Base-by-base conservation (phyloP, 2,329 filamentous ascomycete species). In the Metarhizium rileyi region DNA sequence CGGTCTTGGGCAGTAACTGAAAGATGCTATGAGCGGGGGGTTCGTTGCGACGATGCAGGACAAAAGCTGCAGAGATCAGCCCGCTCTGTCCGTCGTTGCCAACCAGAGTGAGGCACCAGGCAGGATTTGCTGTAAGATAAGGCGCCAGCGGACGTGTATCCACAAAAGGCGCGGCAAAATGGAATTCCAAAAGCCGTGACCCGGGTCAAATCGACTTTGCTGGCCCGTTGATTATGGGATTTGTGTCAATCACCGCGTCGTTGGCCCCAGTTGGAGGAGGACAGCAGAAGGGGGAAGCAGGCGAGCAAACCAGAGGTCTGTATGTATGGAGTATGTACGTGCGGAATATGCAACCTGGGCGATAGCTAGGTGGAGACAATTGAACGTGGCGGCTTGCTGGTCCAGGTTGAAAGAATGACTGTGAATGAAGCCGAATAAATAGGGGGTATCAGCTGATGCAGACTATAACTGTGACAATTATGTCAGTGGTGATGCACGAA, bases 21-120 rank as follows among this genome's bases (percentile, higher is more conserved):
- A 5, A 38, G 16, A 23, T 30, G 33, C 35, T 16, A 38, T 42
- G 46, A 44, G 50, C 42, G 35, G 35, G 40, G 35, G 26, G 27
- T 38, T 48, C 16, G 40, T 44, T 26, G 30, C n/a, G 16, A 35
- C 30, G 38, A 45, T 47, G 41, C 51, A 50, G 44, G n/a, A 44
- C 46, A 48, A 41, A n/a, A 50, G 45, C 41, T 50, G 45, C 41
- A 52, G 41, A 45, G 48, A 35, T n/a, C 30, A 52, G 27, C 33
- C 44, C 48, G 42, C 44, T 44, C 38, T 40, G 30, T 42, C 48
- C n/a, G 41, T 40, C 27, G 47, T 45, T 47, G 44, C 50, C 50
- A 52, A 52, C 43, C 46, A 49, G 43, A 46, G 35, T 46, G 42
- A 45, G 35, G 42, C 16, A 35, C 6, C 23, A 28, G 41, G 12